These are phyloP conservation scores for Epichloe amarillans DNA, from an alignment of 2,329 filamentous ascomycete genomes.

Conservation along the genomic window DNA sequence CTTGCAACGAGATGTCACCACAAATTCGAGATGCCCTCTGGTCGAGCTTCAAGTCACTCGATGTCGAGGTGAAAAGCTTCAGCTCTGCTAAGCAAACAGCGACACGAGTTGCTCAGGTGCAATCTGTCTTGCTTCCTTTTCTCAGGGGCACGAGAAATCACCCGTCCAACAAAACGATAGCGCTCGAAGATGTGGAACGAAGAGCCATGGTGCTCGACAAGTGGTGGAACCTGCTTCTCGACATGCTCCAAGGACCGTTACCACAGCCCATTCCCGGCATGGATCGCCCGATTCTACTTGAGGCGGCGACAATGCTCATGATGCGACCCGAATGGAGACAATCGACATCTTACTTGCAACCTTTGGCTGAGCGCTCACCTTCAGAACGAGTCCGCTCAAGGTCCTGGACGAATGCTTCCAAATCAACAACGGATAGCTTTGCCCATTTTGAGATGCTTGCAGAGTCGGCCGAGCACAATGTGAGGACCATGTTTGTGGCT, in stretches of 20 bases:
- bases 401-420: constrained; percentile 36
- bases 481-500: constrained; percentile 72
- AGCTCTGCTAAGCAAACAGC: constrained; percentile 54
- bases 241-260: constrained; percentile 60
- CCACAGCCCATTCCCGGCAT: constrained; percentile 65
- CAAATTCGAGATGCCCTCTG: constrained; percentile 38
- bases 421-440: constrained; percentile 51
- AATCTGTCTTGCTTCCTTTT: constrained; percentile 62
- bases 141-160: constrained; percentile 57
- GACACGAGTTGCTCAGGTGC: constrained; percentile 63
- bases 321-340: constrained; percentile 77
- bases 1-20: constrained; percentile 30
- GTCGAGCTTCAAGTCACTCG: constrained; percentile 40
- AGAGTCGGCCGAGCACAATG: constrained; percentile 72
- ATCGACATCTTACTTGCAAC: constrained; percentile 53
- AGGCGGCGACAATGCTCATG: constrained; percentile 72
- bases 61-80: constrained; percentile 42
- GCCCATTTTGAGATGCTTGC: constrained; percentile 40
- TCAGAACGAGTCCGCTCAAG: constrained; percentile 31
- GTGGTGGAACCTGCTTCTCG: constrained; percentile 78
- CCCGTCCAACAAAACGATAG: constrained; percentile 47
- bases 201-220: constrained; percentile 70
- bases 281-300: constrained; percentile 70
- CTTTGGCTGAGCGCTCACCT: constrained; percentile 42
- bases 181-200: constrained; percentile 72